Conservation (phyloP, 1,139 yeast species). For the Hemisphaericaspora subhashii region DNA sequence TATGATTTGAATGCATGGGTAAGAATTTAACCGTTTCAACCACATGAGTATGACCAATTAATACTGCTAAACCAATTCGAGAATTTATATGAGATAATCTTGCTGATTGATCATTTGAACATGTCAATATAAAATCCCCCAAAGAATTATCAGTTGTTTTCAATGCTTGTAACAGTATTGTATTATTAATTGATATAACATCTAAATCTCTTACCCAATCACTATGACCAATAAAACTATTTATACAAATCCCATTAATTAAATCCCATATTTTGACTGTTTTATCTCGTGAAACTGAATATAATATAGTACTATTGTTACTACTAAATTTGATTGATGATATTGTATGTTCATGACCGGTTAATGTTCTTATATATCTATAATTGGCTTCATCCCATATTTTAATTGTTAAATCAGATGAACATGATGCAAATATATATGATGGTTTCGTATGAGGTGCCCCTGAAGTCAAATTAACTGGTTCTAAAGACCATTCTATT, state of each 20-base stretch:
- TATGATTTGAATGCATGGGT: constrained; percentile 51
- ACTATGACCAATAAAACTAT: constrained; percentile 73
- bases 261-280: constrained; percentile 79
- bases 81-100: constrained; percentile 63
- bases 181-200: constrained; percentile 20
- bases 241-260: constrained; percentile 63
- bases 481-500: constrained; percentile 51
- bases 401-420: constrained; percentile 72
- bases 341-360: constrained; percentile 92
- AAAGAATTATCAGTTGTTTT: constrained; percentile 13
- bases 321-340: constrained; percentile 59
- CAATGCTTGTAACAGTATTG: constrained; percentile 4
- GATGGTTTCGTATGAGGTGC: constrained; percentile 9
- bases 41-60: constrained; percentile 82
- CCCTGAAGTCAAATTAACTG: constrained; percentile 26
- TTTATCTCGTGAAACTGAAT: constrained; percentile 78
- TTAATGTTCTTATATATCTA: constrained; percentile 60
- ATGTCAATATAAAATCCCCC: constrained; percentile 67
- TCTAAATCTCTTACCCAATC: constrained; percentile 85
- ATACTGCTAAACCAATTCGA: constrained; percentile 67
- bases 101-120: constrained; percentile 80
- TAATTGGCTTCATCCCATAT: constrained; percentile 64
- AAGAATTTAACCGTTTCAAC: constrained; percentile 73
- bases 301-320: constrained; percentile 41
- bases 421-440: constrained; percentile 55